A percentile compares a stretch with the other conserved stretches of the same genome.
Evolutionary conservation across 192 early-diverging fungal species (phyloP).

Genomic region (Ramicandelaber brevisporus): DNA sequence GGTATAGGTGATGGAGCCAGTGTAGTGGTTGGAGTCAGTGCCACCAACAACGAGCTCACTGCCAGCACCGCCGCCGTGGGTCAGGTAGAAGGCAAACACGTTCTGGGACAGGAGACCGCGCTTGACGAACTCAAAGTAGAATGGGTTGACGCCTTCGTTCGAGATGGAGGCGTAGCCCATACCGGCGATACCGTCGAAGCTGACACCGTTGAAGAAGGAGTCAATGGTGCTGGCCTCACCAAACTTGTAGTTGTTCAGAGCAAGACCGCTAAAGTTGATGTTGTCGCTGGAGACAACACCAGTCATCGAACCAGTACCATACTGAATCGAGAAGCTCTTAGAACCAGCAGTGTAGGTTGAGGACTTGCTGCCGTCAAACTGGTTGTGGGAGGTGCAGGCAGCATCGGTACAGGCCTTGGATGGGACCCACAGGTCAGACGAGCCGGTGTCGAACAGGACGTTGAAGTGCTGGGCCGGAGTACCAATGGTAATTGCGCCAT

Average conservation of each 20-base stretch:
- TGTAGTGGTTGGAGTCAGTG: slow-evolving; percentile 4
- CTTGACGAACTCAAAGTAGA: slow-evolving; percentile 1
- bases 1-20: slow-evolving; percentile 7
- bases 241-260: slow-evolving; percentile 1
- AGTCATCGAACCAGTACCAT: slow-evolving; percentile 1
- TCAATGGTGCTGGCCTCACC: background rate
- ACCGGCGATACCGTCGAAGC: slow-evolving; percentile 5
- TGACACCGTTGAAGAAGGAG: background rate
- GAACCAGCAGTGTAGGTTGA: slow-evolving; percentile 1
- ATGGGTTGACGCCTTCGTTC: background rate
- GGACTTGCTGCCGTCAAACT: background rate
- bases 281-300: slow-evolving; percentile 1
- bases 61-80: background rate
- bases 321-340: background rate
- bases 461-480: slow-evolving; percentile 22
- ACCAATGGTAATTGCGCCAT: slow-evolving; percentile 16
- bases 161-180: background rate
- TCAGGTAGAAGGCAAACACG: background rate
- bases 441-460: slow-evolving; percentile 28
- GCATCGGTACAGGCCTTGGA: background rate
- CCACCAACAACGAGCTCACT: slow-evolving; percentile 6
- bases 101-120: background rate
- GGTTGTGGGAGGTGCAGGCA: background rate
- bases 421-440: slow-evolving; percentile 20
- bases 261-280: background rate